Conservation (phyloP, 108 stramenopile genomes). For the Nitzschia sp. region DNA sequence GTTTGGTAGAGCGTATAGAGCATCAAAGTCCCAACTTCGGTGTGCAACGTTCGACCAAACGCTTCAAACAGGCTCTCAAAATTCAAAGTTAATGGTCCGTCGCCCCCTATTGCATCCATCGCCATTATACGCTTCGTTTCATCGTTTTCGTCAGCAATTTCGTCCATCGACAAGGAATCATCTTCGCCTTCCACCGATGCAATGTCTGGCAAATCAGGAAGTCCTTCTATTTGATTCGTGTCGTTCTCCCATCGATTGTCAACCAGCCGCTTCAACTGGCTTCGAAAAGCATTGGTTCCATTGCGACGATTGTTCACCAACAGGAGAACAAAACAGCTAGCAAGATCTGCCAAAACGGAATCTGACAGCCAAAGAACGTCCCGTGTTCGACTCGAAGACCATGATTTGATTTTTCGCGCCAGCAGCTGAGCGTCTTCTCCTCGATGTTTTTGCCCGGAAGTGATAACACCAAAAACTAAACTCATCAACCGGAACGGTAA, state of each 20-base stretch:
- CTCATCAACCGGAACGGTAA: slow-evolving; percentile 73
- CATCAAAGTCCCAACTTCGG: slow-evolving; percentile 67
- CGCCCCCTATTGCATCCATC: background rate
- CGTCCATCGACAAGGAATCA: slow-evolving; percentile 12
- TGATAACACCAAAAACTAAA: slow-evolving; percentile 48
- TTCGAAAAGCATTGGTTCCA: slow-evolving; percentile 58
- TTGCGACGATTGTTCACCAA: slow-evolving; percentile 67
- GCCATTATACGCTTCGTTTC: background rate
- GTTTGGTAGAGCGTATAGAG: slow-evolving; percentile 75
- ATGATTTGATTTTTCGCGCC: slow-evolving; percentile 11
- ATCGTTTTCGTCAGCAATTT: background rate
- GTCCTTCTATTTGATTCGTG: background rate
- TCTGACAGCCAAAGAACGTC: slow-evolving; percentile 77
- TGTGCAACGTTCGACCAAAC: slow-evolving; percentile 67
- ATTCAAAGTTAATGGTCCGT: slow-evolving; percentile 49
- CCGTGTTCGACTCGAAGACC: slow-evolving; percentile 46
- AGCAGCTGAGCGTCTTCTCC: slow-evolving; percentile 1
- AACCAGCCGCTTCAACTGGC: slow-evolving; percentile 48
- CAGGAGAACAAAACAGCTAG: slow-evolving; percentile 53
- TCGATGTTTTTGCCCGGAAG: slow-evolving; percentile 5
- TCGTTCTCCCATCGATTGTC: slow-evolving; percentile 75
- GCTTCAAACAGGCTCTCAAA: slow-evolving; percentile 75
- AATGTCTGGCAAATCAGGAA: slow-evolving; percentile 33
- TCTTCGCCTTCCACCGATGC: slow-evolving; percentile 4
- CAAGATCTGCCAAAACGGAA: slow-evolving; percentile 71